Conservation (phyloP, 2,329 filamentous ascomycete species). For the Colletotrichum sojae region DNA sequence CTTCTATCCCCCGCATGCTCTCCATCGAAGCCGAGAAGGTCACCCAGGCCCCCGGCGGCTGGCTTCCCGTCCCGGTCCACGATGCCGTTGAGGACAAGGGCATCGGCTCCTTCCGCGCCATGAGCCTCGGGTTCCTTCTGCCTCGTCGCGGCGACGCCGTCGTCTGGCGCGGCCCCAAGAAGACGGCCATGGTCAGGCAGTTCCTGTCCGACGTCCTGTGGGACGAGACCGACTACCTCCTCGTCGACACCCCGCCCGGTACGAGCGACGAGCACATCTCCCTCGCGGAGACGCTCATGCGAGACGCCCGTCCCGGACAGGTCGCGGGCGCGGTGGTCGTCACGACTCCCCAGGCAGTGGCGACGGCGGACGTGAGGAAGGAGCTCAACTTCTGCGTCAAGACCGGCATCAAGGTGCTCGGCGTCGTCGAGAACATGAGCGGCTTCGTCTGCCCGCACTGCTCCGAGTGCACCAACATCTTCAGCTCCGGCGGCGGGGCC, state of each 20-base stretch:
- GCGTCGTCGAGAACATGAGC: conserved; percentile 97
- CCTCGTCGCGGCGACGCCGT: conserved; percentile 89
- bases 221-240: conserved; percentile 88
- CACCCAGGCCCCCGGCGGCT: conserved; percentile 90
- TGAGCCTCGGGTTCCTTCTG: conserved; percentile 94
- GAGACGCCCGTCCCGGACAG: conserved; percentile 73
- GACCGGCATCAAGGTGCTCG: conserved; percentile 83
- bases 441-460: conserved; percentile 88
- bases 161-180: conserved; percentile 98
- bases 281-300: conserved; percentile 86
- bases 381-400: conserved; percentile 95
- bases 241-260: conserved; percentile 96
- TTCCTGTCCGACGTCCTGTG: conserved; percentile 94
- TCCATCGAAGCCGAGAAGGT: conserved; percentile 91
- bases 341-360: conserved; percentile 94
- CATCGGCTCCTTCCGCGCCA: conserved; percentile 80
- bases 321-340: conserved; percentile 93
- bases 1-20: conserved; percentile 95
- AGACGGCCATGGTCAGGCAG: conserved; percentile 98
- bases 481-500: conserved; percentile 90
- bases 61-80: conserved; percentile 91
- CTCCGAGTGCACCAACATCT: conserved; percentile 92
- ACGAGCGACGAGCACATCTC: conserved; percentile 98
- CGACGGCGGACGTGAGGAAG: conserved; percentile 93
- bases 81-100: conserved; percentile 64